Evolutionary conservation across 2,329 filamentous ascomycete species (phyloP).

Genomic region (Zymoseptoria brevis): DNA sequence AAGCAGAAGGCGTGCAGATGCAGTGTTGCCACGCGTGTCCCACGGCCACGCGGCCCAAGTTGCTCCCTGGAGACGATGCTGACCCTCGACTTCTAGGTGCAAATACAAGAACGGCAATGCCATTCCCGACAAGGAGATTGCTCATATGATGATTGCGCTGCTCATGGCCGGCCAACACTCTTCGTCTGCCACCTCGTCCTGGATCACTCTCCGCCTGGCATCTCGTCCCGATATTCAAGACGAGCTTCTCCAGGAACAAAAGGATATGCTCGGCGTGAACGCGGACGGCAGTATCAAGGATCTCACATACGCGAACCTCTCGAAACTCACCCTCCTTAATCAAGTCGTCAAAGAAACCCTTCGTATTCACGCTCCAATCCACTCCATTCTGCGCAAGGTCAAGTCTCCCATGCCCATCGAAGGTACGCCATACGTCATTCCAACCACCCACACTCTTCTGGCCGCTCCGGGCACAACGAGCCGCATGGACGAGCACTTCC

Average conservation of each 20-base stretch:
- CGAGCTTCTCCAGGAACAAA: slow-evolving; percentile 76
- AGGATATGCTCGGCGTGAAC: slow-evolving; percentile 62
- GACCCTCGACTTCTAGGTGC: slow-evolving; percentile 22
- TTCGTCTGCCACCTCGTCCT: slow-evolving; percentile 73
- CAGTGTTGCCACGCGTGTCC: background rate
- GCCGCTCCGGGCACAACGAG: slow-evolving; percentile 78
- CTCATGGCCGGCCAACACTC: slow-evolving; percentile 91
- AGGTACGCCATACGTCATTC: slow-evolving; percentile 75
- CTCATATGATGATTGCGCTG: slow-evolving; percentile 89
- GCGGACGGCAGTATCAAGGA: slow-evolving; percentile 48
- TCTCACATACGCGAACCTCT: slow-evolving; percentile 68
- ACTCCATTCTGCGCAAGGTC: slow-evolving; percentile 89
- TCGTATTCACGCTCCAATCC: slow-evolving; percentile 83
- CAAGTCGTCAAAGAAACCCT: slow-evolving; percentile 88
- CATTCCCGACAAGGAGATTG: slow-evolving; percentile 76
- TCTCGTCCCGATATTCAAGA: slow-evolving; percentile 69
- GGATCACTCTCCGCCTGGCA: slow-evolving; percentile 77
- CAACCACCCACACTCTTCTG: slow-evolving; percentile 71
- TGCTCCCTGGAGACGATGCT: too few relatives aligned
- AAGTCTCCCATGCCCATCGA: slow-evolving; percentile 79
- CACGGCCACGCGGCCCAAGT: too few relatives aligned
- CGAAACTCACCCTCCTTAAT: slow-evolving; percentile 71
- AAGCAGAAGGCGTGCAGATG: background rate
- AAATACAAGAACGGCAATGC: slow-evolving; percentile 73
- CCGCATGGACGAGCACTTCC: slow-evolving; percentile 66